Evolutionary conservation across 1,284 basidiomycete genomes (phyloP), one percentile per base, ranked within the genome.

Genomic region (Neolentinus lepideus): DNA sequence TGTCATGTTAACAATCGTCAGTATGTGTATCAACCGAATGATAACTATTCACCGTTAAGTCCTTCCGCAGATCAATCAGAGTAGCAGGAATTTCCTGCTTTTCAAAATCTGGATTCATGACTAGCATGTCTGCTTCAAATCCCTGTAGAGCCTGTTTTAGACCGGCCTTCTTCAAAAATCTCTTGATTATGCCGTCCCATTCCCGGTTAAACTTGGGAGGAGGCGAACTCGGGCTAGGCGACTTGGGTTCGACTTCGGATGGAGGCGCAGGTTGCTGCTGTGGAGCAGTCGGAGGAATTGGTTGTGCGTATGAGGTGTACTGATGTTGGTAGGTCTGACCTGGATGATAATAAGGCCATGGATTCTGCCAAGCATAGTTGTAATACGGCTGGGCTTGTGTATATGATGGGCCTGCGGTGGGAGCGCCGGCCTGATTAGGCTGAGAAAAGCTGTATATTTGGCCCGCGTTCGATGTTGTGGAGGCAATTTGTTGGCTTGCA

Each of bases 71-170:
- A 33, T 76, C 73, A 9, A 72, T 67, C 45, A 90, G 67, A 8
- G 85, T 85, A 0, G 61, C 65, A 3, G 81, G 80, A 1, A 90
- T 69, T 25, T 71, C 72, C 55, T 75, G 71, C 51, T 71, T 71
- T 66, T 90, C 88, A 76, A 80, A 86, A 0, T 82, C 80, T 0
- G 75, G 64, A 58, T 83, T 90, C 69, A 90, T 67, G 3, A 88
- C 75, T 9, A 90, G 64, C 70, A 90, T 79, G 62, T 91, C 89
- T 22, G 76, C 69, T 62, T 88, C 83, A 57, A 91, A 81, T 0
- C 84, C 88, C 51, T 71, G 72, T 31, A 83, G 62, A 0, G 85
- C 75, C 63, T 90, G 85, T 1, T 70, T 74, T 16, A 91, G 66
- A 1, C 85, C 83, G 4, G 82, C 72, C 52, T 75, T 68, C 10